Evolutionary conservation across 129 eudicot species (phyloP).

Genomic region (Ambrosia trifida): DNA sequence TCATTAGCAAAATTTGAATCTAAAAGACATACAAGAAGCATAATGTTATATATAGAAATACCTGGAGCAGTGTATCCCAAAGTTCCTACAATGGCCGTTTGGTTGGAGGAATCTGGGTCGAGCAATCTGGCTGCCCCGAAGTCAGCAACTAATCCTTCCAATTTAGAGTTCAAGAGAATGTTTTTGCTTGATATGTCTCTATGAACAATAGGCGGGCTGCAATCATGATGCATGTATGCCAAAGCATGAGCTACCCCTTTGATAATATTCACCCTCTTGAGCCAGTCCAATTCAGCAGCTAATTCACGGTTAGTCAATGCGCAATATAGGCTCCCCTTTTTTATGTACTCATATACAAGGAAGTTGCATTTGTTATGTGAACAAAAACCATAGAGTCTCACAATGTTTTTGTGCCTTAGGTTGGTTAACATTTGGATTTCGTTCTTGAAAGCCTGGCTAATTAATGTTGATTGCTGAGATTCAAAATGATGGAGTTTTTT

Average conservation of each 20-base stretch:
- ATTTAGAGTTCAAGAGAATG: too few species aligned
- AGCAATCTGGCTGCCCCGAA: conserved; percentile 25
- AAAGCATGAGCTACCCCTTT: conserved; percentile 40
- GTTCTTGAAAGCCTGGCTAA: conserved; percentile 28
- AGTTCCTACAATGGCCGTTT: conserved; percentile 17
- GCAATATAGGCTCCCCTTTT: conserved; percentile 43
- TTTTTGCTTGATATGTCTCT: too few species aligned
- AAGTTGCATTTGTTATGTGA: conserved; percentile 33
- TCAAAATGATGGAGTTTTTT: too few species aligned
- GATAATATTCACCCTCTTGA: conserved; percentile 33
- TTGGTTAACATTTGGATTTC: conserved; percentile 31
- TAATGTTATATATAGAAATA: neutral
- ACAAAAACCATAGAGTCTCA: conserved; percentile 40
- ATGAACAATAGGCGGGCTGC: too few species aligned
- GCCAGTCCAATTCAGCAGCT: conserved; percentile 14
- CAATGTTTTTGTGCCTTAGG: conserved; percentile 34
- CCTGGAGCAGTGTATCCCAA: conserved; percentile 30
- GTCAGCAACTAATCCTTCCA: too few species aligned
- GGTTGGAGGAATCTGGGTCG: conserved; percentile 5
- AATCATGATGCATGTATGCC: too few species aligned
- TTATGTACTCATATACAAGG: conserved; percentile 43
- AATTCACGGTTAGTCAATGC: conserved; percentile 9
- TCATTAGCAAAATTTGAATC: neutral
- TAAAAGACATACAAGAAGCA: neutral
- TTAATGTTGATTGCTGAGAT: too few species aligned